Conservation (phyloP, 352 stramenopile genomes). For the Pythium monospermum region DNA sequence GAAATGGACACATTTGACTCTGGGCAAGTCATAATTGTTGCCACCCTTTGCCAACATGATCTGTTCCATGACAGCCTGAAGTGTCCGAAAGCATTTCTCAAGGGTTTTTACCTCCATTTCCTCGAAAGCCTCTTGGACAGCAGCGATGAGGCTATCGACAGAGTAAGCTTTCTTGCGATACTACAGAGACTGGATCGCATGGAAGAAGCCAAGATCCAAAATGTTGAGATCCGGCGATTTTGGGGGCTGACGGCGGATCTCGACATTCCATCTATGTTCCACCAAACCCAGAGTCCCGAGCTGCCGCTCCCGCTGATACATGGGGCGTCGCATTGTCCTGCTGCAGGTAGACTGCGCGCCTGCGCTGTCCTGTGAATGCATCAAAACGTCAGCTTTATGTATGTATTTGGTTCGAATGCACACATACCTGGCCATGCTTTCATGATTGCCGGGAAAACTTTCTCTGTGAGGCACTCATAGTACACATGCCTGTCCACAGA, state of each 20-base stretch:
- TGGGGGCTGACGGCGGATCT: constrained; percentile 11
- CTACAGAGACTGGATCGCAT: constrained; percentile 18
- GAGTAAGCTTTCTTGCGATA: constrained; percentile 2
- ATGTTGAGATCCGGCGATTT: constrained; percentile 23
- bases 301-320: background rate
- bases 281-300: background rate
- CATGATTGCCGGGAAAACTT: constrained; percentile 9
- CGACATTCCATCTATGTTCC: background rate
- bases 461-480: background rate
- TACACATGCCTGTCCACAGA: constrained; percentile 9
- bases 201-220: constrained; percentile 21
- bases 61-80: constrained; percentile 22
- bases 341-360: background rate
- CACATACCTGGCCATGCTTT: constrained; percentile 4
- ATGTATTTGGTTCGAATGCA: no score
- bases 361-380: background rate
- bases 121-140: constrained; percentile 10
- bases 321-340: constrained; percentile 14
- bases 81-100: constrained; percentile 22
- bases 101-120: constrained; percentile 14
- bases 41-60: constrained; percentile 9
- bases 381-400: no score
- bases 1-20: constrained; percentile 6
- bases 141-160: constrained; percentile 6
- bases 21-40: constrained; percentile 20